Conservation (phyloP, 345 rosid genomes). For the Eucalyptus marginata region DNA sequence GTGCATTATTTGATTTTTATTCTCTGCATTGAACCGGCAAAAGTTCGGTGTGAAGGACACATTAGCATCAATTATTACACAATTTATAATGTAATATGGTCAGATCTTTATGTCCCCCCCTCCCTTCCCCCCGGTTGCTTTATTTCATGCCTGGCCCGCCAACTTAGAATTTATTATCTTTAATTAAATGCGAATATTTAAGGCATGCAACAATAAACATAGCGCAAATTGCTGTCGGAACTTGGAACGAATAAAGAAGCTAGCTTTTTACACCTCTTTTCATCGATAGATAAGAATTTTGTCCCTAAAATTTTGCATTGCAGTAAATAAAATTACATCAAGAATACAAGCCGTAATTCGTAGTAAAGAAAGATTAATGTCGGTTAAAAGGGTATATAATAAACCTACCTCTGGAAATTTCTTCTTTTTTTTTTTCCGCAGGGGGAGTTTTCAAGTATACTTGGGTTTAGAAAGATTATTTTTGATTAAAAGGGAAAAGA, state of each 20-base stretch:
- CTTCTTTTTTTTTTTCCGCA: fast-evolving
- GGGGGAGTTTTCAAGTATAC: background rate
- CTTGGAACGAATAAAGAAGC: background rate
- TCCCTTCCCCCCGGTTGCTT: background rate
- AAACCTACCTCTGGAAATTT: background rate
- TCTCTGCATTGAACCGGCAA: background rate
- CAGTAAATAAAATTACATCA: background rate
- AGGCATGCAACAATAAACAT: background rate
- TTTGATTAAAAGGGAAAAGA: background rate
- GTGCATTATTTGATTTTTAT: background rate
- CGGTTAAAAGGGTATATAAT: background rate
- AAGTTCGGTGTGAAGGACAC: background rate
- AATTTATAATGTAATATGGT: background rate
- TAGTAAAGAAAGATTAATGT: background rate
- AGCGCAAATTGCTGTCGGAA: background rate
- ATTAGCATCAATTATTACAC: background rate
- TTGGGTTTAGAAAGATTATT: background rate
- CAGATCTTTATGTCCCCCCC: background rate
- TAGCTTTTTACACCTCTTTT: background rate
- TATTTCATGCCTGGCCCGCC: background rate
- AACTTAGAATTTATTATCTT: background rate
- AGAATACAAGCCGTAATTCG: background rate
- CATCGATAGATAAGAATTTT: background rate
- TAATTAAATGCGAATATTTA: background rate
- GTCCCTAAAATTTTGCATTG: background rate